Conservation (phyloP, 1,284 basidiomycete species). For the Moesziomyces antarcticus region DNA sequence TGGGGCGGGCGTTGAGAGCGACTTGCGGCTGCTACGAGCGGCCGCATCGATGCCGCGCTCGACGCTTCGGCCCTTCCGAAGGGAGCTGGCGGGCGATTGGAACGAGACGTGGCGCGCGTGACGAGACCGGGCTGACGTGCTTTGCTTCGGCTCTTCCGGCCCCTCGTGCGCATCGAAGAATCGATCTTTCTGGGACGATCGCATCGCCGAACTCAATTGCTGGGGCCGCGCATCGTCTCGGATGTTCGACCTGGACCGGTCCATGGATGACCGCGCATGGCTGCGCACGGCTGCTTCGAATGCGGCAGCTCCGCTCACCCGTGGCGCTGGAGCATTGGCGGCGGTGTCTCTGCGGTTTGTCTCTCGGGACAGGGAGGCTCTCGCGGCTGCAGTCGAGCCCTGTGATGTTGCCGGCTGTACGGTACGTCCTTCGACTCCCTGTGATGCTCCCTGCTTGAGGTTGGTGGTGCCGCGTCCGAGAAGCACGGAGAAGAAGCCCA, state of each 20-base stretch:
- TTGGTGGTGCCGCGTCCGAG: constrained; percentile 21
- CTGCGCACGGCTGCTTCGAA: constrained; percentile 8
- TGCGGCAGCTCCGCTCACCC: neutral
- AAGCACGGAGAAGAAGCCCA: constrained; percentile 41
- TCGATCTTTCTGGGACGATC: neutral
- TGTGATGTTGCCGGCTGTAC: neutral
- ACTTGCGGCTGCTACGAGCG: constrained; percentile 20
- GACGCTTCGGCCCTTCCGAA: constrained; percentile 19
- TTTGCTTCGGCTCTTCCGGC: neutral
- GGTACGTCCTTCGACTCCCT: neutral
- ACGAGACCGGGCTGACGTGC: neutral
- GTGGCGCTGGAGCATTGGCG: constrained; percentile 1
- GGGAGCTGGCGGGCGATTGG: constrained; percentile 24
- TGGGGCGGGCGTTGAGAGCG: constrained; percentile 9
- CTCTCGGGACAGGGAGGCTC: constrained; percentile 11
- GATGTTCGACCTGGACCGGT: neutral
- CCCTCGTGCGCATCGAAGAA: constrained; percentile 12
- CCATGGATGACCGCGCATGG: neutral
- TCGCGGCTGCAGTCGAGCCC: neutral
- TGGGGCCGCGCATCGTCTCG: neutral
- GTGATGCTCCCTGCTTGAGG: neutral
- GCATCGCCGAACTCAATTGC: constrained; percentile 10
- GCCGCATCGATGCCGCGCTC: neutral
- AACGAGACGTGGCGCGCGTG: constrained; percentile 19
- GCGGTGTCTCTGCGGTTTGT: neutral